These are phyloP conservation scores for Candida tammaniensis DNA, from an alignment of 805 yeast genomes.

Conservation along the genomic window DNA sequence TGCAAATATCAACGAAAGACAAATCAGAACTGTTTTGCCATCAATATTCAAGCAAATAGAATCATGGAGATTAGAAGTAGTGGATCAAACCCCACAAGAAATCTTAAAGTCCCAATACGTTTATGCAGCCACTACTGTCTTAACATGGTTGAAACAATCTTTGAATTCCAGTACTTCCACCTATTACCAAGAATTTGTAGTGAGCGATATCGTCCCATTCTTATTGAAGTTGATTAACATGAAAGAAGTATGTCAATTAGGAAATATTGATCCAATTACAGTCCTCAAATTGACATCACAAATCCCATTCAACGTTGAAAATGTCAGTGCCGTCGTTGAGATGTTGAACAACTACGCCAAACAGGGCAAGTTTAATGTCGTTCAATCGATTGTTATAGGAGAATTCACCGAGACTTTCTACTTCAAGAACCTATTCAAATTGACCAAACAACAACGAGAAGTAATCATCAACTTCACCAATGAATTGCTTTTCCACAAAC, in stretches of 20 bases:
- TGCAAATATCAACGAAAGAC: slow-evolving; percentile 21
- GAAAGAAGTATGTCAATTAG: slow-evolving; percentile 79
- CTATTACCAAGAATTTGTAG: slow-evolving; percentile 51
- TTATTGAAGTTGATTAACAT: slow-evolving; percentile 59
- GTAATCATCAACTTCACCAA: slow-evolving; percentile 51
- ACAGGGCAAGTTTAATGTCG: slow-evolving; percentile 25
- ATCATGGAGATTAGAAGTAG: slow-evolving; percentile 34
- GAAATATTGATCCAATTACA: slow-evolving; percentile 52
- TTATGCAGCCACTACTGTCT: slow-evolving; percentile 61
- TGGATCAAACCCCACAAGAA: slow-evolving; percentile 49
- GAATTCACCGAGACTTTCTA: slow-evolving; percentile 69
- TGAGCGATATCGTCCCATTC: slow-evolving; percentile 59
- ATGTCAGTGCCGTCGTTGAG: slow-evolving; percentile 25
- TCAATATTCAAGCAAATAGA: slow-evolving; percentile 45
- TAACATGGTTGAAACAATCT: slow-evolving; percentile 56
- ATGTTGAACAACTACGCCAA: slow-evolving; percentile 39
- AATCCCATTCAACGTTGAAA: slow-evolving; percentile 24
- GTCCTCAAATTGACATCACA: slow-evolving; percentile 46
- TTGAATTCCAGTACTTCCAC: slow-evolving; percentile 53
- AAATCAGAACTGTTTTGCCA: slow-evolving; percentile 28
- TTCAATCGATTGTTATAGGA: slow-evolving; percentile 64
- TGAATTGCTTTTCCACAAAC: slow-evolving; percentile 54
- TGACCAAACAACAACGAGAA: slow-evolving; percentile 46
- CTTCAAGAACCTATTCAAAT: slow-evolving; percentile 60
- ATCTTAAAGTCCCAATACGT: slow-evolving; percentile 58